A percentile compares a stretch with the other conserved stretches of the same genome.
phyloP scores from a whole-genome alignment of 1,139 yeast species.

The Sugiyamaella pinicola region DNA sequence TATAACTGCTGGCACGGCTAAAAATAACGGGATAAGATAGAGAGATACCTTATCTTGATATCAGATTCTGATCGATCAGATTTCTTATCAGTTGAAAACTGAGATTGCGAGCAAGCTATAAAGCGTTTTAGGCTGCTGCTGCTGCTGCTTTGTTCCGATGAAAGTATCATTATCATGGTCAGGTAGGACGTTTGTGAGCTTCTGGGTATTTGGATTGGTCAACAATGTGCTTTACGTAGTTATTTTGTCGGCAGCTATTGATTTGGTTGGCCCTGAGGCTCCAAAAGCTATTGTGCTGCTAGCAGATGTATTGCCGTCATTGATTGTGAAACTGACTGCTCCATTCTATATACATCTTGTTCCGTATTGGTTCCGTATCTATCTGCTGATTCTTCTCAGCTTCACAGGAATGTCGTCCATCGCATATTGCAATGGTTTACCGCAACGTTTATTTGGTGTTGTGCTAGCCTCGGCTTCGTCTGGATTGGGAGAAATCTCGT shows the following conservation, averaged over 20 bases:
- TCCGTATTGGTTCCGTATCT: conserved; percentile 59
- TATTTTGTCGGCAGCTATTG: conserved; percentile 88
- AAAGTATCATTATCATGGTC: conserved; percentile 12
- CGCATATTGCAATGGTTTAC: conserved; percentile 48
- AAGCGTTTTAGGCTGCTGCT: background rate
- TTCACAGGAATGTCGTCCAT: conserved; percentile 75
- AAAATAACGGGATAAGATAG: no score
- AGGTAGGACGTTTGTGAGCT: conserved; percentile 38
- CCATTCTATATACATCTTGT: conserved; percentile 77
- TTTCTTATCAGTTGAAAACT: no score
- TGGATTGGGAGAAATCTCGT: conserved; percentile 89
- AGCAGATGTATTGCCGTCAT: conserved; percentile 86
- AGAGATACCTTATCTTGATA: no score
- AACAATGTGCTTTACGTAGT: conserved; percentile 91
- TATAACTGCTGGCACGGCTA: no score
- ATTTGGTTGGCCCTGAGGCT: conserved; percentile 76
- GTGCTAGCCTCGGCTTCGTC: conserved; percentile 79
- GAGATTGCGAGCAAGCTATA: no score
- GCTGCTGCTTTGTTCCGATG: background rate
- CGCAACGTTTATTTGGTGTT: conserved; percentile 64
- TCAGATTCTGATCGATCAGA: no score
- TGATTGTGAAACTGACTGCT: conserved; percentile 65
- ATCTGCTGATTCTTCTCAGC: conserved; percentile 59
- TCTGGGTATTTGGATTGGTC: conserved; percentile 82
- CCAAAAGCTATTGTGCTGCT: conserved; percentile 86